Conservation (phyloP, 345 rosid species). For the Salix udensis region DNA sequence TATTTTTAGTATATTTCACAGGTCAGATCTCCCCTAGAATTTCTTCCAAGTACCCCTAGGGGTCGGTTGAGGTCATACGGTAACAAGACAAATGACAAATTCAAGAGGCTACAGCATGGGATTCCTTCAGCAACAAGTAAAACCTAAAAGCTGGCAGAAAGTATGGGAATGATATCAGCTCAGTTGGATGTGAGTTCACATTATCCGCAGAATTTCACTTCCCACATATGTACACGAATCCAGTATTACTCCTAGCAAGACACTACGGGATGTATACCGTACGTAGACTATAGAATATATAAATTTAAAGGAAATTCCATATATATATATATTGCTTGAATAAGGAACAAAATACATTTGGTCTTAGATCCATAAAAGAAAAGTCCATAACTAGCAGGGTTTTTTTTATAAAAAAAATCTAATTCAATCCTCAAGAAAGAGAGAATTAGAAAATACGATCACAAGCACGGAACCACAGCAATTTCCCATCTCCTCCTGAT, state of each 20-base stretch:
- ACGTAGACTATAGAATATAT: not conserved
- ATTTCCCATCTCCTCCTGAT: not conserved
- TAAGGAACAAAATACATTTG: not conserved
- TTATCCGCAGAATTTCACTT: not conserved
- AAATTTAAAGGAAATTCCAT: not conserved
- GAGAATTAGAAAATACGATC: conserved; percentile 7
- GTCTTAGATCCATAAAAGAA: not conserved
- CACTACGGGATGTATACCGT: not conserved
- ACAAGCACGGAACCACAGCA: not conserved
- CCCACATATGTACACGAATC: not conserved
- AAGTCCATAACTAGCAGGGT: not conserved
- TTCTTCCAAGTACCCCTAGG: not conserved
- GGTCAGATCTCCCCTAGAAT: not conserved
- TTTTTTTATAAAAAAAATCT: not conserved
- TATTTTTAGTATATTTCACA: too few species aligned
- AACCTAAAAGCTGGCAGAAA: conserved; percentile 19
- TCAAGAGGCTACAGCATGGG: not conserved
- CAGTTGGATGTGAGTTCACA: conserved; percentile 3
- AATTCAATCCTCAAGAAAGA: conserved; percentile 8
- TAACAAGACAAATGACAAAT: not conserved
- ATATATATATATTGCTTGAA: not conserved
- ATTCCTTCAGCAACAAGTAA: conserved; percentile 20
- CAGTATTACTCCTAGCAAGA: not conserved
- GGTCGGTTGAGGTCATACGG: not conserved
- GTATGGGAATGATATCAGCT: conserved; percentile 19